phyloP scores from a whole-genome alignment of 257 asterid genomes.

The Lantana camara region DNA sequence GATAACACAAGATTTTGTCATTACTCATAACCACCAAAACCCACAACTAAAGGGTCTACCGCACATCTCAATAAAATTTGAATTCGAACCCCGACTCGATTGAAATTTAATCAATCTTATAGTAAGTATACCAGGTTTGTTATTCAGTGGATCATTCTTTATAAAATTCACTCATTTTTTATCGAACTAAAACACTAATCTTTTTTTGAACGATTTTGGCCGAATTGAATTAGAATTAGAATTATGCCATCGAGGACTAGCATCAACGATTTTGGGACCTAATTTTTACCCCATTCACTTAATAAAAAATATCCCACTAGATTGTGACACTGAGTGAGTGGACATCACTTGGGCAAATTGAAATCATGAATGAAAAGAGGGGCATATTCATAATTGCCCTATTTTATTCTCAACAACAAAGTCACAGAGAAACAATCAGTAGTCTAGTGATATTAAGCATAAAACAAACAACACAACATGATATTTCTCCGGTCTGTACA shows the following conservation, averaged over 20 bases:
- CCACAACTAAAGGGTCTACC: slow-evolving; percentile 33
- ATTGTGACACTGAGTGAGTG: slow-evolving; percentile 10
- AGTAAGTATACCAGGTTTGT: too few relatives aligned
- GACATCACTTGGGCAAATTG: slow-evolving; percentile 14
- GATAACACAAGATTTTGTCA: slow-evolving; percentile 23
- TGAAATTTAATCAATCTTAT: too few relatives aligned
- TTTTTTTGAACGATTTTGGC: too few relatives aligned
- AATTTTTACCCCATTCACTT: too few relatives aligned
- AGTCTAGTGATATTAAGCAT: slow-evolving; percentile 35
- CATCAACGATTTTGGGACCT: too few relatives aligned
- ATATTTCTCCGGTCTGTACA: slow-evolving; percentile 64
- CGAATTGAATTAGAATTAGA: too few relatives aligned
- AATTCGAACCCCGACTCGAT: too few relatives aligned
- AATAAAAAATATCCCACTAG: slow-evolving; percentile 16
- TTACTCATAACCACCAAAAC: slow-evolving; percentile 31
- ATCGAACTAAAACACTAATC: too few relatives aligned
- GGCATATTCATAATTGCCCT: slow-evolving; percentile 25
- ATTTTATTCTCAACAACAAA: slow-evolving; percentile 35
- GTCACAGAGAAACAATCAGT: slow-evolving; percentile 23
- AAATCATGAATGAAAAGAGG: slow-evolving; percentile 32
- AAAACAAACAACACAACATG: slow-evolving; percentile 49
- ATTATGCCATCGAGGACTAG: too few relatives aligned
- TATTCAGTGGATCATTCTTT: too few relatives aligned
- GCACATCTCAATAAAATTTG: slow-evolving; percentile 20
- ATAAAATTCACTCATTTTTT: too few relatives aligned